phyloP scores from a whole-genome alignment of 1,284 basidiomycete genomes.

The Thelephora terrestris region DNA sequence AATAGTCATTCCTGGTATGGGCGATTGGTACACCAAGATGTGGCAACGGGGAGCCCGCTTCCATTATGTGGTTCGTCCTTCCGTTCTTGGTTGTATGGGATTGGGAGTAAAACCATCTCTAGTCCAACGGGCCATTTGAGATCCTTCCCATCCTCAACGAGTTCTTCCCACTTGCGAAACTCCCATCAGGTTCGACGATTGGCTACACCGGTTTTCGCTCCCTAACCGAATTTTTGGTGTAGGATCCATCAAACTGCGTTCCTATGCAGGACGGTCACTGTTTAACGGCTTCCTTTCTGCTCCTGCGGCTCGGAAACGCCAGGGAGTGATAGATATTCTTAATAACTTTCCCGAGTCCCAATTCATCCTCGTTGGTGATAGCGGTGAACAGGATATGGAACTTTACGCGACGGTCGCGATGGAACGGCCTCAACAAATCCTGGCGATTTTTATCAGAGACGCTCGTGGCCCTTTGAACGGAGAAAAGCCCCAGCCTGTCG shows the following conservation, averaged over 20 bases:
- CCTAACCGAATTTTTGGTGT: neutral
- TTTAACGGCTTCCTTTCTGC: conserved; percentile 68
- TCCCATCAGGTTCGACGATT: conserved; percentile 45
- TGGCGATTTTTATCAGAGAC: conserved; percentile 73
- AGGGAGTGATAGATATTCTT: conserved; percentile 70
- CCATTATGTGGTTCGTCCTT: conserved; percentile 70
- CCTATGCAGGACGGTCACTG: conserved; percentile 74
- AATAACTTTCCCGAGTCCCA: conserved; percentile 61
- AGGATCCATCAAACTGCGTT: conserved; percentile 66
- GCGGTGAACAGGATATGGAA: conserved; percentile 84
- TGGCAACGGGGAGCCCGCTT: conserved; percentile 63
- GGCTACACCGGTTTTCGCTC: neutral
- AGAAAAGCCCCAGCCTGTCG: conserved; percentile 22
- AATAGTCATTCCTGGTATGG: conserved; percentile 77
- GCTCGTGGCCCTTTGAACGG: conserved; percentile 33
- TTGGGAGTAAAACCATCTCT: conserved; percentile 11
- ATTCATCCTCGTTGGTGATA: conserved; percentile 83
- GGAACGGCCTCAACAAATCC: conserved; percentile 55
- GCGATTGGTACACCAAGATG: conserved; percentile 69
- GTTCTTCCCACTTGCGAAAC: conserved; percentile 62
- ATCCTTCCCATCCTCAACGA: conserved; percentile 72
- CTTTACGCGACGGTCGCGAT: conserved; percentile 65
- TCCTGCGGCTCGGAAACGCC: conserved; percentile 71
- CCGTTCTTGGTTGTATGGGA: neutral
- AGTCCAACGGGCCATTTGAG: conserved; percentile 88